These are phyloP conservation scores for Claviceps spartinae DNA, from an alignment of 2,329 filamentous ascomycete genomes.

Conservation along the genomic window DNA sequence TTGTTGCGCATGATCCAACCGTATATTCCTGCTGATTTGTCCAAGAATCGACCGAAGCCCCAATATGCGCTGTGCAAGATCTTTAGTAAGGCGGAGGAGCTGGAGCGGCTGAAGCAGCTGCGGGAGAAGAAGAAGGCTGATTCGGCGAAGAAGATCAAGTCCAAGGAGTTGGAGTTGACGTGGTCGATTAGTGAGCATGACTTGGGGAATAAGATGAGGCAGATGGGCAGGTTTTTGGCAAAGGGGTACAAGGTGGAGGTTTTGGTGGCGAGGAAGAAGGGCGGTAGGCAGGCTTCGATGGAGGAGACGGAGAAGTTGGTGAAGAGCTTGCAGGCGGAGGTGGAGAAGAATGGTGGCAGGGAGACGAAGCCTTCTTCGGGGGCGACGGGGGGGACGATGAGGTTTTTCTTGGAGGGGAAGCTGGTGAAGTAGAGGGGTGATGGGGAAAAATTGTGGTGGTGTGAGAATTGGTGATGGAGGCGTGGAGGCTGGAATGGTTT, in stretches of 20 bases:
- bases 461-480: not conserved
- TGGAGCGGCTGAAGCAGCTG: conserved; percentile 25
- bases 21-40: conserved; percentile 20
- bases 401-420: conserved; percentile 28
- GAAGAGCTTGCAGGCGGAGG: conserved; percentile 20
- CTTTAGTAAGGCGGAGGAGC: conserved; percentile 41
- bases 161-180: conserved; percentile 77
- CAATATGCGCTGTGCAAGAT: conserved; percentile 56
- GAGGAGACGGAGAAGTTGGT: conserved; percentile 51
- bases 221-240: conserved; percentile 52
- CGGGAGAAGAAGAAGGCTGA: conserved; percentile 30
- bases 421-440: not conserved
- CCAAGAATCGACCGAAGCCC: conserved; percentile 9
- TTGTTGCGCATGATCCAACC: conserved; percentile 29
- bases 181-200: conserved; percentile 76
- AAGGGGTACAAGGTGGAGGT: conserved; percentile 69
- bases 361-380: conserved; percentile 34
- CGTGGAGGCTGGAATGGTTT: too few species aligned
- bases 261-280: conserved; percentile 52
- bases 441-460: not conserved
- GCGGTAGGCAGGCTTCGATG: conserved; percentile 39
- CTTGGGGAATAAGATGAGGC: conserved; percentile 54
- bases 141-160: conserved; percentile 24
- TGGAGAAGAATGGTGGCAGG: conserved; percentile 23
- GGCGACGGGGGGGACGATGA: conserved; percentile 27